Evolutionary conservation across 2,329 filamentous ascomycete genomes (phyloP), one percentile per base, ranked within the genome.

Genomic region (Diaporthe australafricana): DNA sequence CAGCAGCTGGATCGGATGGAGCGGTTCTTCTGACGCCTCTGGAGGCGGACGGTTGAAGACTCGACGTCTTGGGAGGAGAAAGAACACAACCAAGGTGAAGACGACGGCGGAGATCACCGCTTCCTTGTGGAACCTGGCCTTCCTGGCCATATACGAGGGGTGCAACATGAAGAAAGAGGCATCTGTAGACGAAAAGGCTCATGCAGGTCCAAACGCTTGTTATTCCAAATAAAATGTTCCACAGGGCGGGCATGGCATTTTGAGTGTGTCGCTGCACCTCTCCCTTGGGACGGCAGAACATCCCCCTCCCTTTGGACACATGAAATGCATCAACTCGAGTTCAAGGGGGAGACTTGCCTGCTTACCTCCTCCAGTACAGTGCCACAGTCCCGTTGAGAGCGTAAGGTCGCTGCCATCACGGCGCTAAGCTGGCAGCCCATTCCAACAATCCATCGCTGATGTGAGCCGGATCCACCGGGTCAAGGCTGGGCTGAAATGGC

Each of bases 1-100:
- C 0, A 86, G 70, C 0, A 69, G 38, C 48, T 84, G 81, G 12
- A 84, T 74, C 0, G 84, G 83, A 68, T 86, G 83, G n/a, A 22
- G 40, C 9, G 52, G 32, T 0, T 16, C 27, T 14, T 50, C 35
- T 27, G 55, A 25, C 12, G 32, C 5, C 32, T 40, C n/a, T 2
- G n/a, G 45, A 1, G n/a, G 20, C 5, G 32, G 2, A 3, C 40
- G 66, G 16, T 22, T 14, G 20, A 65, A 11, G 22, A 17, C n/a
- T n/a, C 55, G 32, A 32, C 50, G 55, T n/a, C 48, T 68, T 38
- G 30, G 66, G 9, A 38, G 32, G 3, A 38, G 55, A 20, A 68
- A n/a, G 20, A 47, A 47, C 30, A 47, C 25, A 9, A 57, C 14
- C 25, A 57, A 38, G 16, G n/a, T 17, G 52, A 45, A 48, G 11